Conservation (phyloP, 116 monocot genomes). For the Trichopus zeylanicus region DNA sequence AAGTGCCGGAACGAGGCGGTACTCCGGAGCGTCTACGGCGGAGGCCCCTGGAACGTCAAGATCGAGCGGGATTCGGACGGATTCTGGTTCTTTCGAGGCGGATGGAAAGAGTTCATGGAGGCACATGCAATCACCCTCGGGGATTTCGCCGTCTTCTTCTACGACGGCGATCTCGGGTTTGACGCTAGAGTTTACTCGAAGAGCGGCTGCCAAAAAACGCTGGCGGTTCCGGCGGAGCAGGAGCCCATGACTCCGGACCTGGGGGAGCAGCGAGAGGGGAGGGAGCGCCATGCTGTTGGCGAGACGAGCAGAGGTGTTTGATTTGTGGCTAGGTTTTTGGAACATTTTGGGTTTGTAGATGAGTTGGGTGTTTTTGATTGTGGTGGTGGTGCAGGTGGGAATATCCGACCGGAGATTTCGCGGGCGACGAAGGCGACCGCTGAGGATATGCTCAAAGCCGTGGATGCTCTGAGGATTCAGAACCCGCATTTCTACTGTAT, state of each 20-base stretch:
- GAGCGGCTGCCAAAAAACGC: conserved; percentile 23
- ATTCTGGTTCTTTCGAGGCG: conserved; percentile 17
- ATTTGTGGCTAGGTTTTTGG: neutral
- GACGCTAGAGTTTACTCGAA: conserved; percentile 2
- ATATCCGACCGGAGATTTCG: too few species aligned
- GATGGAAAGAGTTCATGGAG: conserved; percentile 27
- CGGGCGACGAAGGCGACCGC: neutral
- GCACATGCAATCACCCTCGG: conserved; percentile 7
- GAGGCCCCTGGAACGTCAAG: conserved; percentile 22
- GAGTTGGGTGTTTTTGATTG: neutral
- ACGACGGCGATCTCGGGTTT: conserved; percentile 15
- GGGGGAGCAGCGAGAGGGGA: neutral
- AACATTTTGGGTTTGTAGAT: neutral
- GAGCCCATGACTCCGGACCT: neutral
- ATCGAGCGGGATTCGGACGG: conserved; percentile 4
- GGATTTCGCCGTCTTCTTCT: conserved; percentile 32
- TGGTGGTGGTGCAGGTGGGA: neutral
- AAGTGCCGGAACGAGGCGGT: neutral
- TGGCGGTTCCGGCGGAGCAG: neutral
- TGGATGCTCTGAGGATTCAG: neutral
- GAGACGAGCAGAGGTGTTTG: neutral
- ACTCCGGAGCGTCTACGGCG: conserved; percentile 12
- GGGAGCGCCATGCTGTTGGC: neutral
- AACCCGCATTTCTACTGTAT: conserved; percentile 15
- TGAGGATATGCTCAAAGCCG: conserved; percentile 4